Conservation (phyloP, 2,329 filamentous ascomycete species). For the Botrytis aclada region DNA sequence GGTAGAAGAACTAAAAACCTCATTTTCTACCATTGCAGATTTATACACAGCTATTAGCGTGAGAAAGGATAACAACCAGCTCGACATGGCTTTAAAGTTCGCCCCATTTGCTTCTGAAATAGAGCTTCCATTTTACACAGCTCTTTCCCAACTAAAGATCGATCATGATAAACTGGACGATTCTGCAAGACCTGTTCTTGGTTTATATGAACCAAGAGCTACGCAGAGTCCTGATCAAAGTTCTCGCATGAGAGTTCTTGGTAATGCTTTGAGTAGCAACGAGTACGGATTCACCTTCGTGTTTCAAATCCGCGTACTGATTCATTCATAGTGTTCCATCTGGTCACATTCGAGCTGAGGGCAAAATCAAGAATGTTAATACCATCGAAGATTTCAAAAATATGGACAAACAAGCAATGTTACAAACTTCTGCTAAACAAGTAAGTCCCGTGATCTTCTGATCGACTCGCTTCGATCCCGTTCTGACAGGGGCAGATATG, state of each 20-base stretch:
- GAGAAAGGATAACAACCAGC: not conserved
- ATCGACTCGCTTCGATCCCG: slow-evolving; percentile 5
- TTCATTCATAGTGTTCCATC: slow-evolving; percentile 56
- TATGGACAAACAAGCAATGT: slow-evolving; percentile 72
- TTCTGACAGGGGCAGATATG: slow-evolving; percentile 65
- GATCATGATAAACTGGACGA: slow-evolving; percentile 97
- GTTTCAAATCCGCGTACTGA: slow-evolving; percentile 16
- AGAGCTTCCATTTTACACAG: slow-evolving; percentile 90
- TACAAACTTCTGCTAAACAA: slow-evolving; percentile 75
- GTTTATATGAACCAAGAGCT: slow-evolving; percentile 81
- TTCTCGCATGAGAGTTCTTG: slow-evolving; percentile 86
- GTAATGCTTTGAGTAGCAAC: slow-evolving; percentile 77
- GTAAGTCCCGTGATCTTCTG: slow-evolving; percentile 45
- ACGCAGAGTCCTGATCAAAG: slow-evolving; percentile 69
- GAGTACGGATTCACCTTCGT: slow-evolving; percentile 57
- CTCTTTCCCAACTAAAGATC: slow-evolving; percentile 89
- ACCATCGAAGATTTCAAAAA: slow-evolving; percentile 91
- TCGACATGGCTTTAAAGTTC: slow-evolving; percentile 58
- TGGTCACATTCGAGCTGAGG: slow-evolving; percentile 78
- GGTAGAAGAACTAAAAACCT: slow-evolving; percentile 7
- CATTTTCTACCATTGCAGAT: not conserved
- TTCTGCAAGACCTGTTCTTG: slow-evolving; percentile 80
- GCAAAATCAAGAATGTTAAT: slow-evolving; percentile 93
- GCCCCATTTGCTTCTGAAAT: slow-evolving; percentile 91
- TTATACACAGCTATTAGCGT: slow-evolving; percentile 6